These are phyloP conservation scores for Streptanthus diversifolius DNA, from an alignment of 345 rosid genomes.

Conservation along the genomic window DNA sequence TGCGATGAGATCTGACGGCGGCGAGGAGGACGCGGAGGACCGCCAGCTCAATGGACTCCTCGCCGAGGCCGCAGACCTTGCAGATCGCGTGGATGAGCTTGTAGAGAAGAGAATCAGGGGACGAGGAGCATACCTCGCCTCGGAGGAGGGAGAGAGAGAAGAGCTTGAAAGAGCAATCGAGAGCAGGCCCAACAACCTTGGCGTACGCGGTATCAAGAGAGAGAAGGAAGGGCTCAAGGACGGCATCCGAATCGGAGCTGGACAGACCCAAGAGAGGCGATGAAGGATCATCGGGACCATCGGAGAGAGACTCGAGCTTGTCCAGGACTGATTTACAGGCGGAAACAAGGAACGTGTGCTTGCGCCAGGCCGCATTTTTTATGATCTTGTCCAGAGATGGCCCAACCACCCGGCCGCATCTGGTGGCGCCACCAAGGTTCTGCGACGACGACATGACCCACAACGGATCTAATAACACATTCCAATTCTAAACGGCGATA, in stretches of 20 bases:
- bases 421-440: conserved; percentile 70
- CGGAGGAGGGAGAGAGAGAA: conserved; percentile 67
- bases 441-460: conserved; percentile 56
- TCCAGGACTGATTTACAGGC: conserved; percentile 84
- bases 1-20: conserved; percentile 65
- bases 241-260: conserved; percentile 53
- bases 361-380: conserved; percentile 94
- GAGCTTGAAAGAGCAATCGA: conserved; percentile 69
- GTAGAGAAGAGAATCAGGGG: conserved; percentile 32
- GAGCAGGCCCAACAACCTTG: conserved; percentile 81
- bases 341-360: conserved; percentile 81
- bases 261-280: conserved; percentile 62
- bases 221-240: conserved; percentile 62
- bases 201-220: conserved; percentile 65
- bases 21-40: conserved; percentile 76
- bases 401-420: conserved; percentile 75
- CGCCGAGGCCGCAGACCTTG: conserved; percentile 63
- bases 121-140: conserved; percentile 48
- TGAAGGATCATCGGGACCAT: conserved; percentile 38
- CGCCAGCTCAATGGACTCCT: conserved; percentile 68
- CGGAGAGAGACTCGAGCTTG: conserved; percentile 58
- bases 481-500: neutral
- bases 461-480: conserved; percentile 13
- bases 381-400: conserved; percentile 85
- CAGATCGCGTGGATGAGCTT: conserved; percentile 52